phyloP scores from a whole-genome alignment of 768 basidiomycete species.

The Mycena rebaudengoi region DNA sequence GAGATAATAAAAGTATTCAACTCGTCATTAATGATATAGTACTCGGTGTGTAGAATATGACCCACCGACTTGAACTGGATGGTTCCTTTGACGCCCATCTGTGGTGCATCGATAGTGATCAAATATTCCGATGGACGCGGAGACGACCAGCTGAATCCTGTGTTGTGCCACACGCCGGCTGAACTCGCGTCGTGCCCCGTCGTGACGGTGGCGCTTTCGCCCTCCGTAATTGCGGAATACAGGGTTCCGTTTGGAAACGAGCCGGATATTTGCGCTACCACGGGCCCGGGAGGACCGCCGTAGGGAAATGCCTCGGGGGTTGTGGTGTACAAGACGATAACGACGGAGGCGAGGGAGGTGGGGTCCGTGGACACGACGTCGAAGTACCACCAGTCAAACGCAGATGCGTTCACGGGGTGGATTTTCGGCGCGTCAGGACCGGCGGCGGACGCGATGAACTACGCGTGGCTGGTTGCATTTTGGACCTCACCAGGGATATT shows the following conservation, averaged over 20 bases:
- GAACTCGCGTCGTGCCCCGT: slow-evolving; percentile 10
- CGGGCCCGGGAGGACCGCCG: background rate
- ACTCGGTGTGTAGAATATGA: too few species aligned
- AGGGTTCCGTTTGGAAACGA: slow-evolving; percentile 16
- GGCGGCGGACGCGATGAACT: background rate
- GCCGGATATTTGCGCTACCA: background rate
- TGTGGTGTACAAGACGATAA: slow-evolving; percentile 23
- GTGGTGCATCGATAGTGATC: slow-evolving; percentile 12
- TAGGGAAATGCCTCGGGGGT: slow-evolving; percentile 13
- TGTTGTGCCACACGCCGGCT: slow-evolving; percentile 20
- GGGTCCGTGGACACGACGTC: slow-evolving; percentile 27
- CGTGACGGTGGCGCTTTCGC: slow-evolving; percentile 10
- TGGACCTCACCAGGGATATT: background rate
- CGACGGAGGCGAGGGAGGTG: slow-evolving; percentile 15
- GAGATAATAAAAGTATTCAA: background rate
- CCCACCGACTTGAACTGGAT: slow-evolving; percentile 5
- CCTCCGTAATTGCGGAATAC: background rate
- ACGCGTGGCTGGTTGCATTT: background rate
- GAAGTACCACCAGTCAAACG: slow-evolving; percentile 32
- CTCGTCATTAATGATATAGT: too few species aligned
- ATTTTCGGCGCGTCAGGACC: slow-evolving; percentile 23
- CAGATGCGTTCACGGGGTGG: slow-evolving; percentile 17
- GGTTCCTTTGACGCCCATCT: slow-evolving; percentile 14
- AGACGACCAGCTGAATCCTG: slow-evolving; percentile 20
- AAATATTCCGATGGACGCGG: slow-evolving; percentile 9